phyloP scores from a whole-genome alignment of 2,329 filamentous ascomycete species.

The Phyllosticta citribraziliensis region DNA sequence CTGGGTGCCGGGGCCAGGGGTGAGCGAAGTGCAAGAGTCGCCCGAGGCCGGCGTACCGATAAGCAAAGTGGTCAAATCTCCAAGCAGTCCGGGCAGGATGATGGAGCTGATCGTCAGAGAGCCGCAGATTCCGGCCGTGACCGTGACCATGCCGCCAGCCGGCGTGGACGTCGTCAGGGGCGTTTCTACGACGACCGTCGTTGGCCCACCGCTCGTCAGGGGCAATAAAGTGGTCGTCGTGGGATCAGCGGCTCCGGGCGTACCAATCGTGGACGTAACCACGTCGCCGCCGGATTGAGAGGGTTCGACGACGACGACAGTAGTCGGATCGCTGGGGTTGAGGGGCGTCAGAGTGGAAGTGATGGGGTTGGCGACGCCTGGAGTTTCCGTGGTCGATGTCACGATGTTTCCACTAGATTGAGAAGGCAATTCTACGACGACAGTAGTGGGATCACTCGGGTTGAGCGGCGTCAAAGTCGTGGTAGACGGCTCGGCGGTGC shows the following conservation, averaged over 20 bases:
- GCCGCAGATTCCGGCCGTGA: not conserved
- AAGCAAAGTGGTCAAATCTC: not conserved
- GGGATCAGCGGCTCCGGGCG: not conserved
- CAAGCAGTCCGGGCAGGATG: not conserved
- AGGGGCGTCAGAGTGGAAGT: not conserved
- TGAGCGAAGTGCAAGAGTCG: not conserved
- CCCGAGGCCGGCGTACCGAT: not conserved
- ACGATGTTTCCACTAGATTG: not conserved
- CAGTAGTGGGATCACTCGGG: not conserved
- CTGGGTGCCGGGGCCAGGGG: not conserved
- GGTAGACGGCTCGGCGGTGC: not conserved
- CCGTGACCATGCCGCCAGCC: not conserved
- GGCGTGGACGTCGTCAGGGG: not conserved
- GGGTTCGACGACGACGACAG: not conserved
- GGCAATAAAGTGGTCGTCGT: not conserved
- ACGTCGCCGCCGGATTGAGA: not conserved
- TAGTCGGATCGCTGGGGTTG: not conserved
- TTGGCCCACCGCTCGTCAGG: not conserved
- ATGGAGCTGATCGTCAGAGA: not conserved
- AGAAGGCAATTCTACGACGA: not conserved
- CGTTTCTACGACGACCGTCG: not conserved
- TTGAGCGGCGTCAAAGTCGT: not conserved
- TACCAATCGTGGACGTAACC: not conserved
- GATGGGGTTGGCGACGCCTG: not conserved
- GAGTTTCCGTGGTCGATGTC: not conserved